Evolutionary conservation across 2,329 filamentous ascomycete genomes (phyloP).

Genomic region (Byssothecium circinans): DNA sequence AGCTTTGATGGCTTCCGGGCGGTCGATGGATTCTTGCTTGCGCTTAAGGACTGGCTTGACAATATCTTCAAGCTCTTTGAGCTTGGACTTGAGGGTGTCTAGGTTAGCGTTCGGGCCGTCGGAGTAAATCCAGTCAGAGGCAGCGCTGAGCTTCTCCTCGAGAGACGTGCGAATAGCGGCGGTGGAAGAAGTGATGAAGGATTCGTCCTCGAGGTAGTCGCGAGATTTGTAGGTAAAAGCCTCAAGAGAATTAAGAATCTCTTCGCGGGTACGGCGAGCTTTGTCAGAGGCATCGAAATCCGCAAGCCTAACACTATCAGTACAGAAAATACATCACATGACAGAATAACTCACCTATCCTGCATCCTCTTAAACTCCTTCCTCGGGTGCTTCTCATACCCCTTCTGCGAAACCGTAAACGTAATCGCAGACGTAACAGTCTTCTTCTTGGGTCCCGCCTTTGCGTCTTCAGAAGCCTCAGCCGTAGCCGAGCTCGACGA

Average conservation of each 20-base stretch:
- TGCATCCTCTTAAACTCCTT: conserved; percentile 64
- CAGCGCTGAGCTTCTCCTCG: conserved; percentile 66
- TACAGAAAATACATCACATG: neutral
- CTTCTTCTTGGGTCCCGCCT: conserved; percentile 50
- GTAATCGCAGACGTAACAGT: conserved; percentile 56
- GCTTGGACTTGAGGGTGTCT: conserved; percentile 72
- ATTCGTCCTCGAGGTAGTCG: conserved; percentile 76
- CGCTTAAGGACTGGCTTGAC: conserved; percentile 77
- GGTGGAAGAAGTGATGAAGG: conserved; percentile 73
- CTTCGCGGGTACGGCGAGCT: conserved; percentile 74
- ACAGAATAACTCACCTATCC: conserved; percentile 48
- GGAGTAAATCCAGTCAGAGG: conserved; percentile 88
- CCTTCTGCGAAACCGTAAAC: conserved; percentile 49
- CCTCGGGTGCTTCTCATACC: conserved; percentile 60
- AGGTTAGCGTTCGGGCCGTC: conserved; percentile 77
- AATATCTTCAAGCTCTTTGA: conserved; percentile 75
- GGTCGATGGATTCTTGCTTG: conserved; percentile 68
- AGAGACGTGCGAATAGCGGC: conserved; percentile 67
- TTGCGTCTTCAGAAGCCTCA: conserved; percentile 54
- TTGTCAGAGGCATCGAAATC: conserved; percentile 86
- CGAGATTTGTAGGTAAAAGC: conserved; percentile 86
- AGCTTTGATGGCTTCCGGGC: conserved; percentile 68
- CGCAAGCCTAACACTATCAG: conserved; percentile 60
- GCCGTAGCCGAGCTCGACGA: conserved; percentile 45
- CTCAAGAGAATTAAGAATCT: conserved; percentile 90